Evolutionary conservation across 306 rosid genomes (phyloP), one percentile per base, ranked within the genome.

Genomic region (Malus fusca): DNA sequence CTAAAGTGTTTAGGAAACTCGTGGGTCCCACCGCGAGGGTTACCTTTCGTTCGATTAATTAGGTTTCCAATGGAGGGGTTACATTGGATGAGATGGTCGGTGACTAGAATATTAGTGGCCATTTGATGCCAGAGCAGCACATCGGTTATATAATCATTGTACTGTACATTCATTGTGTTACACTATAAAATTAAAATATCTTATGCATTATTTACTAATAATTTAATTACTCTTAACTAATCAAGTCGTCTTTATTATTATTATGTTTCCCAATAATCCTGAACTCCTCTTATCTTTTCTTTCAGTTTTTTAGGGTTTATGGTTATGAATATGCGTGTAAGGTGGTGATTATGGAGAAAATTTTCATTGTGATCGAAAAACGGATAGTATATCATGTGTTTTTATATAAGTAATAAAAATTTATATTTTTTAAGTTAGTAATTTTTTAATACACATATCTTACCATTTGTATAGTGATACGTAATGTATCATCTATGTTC

Each of bases 1-100:
- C 7, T 14, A 1, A 14, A 12, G 21, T 4, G 55, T 51, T 11
- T 62, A 52, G 21, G n/a, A 28, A 51, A 19, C 2, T 40, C 14
- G 60, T 66, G 75, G 75, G 63, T 6, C 74, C 82, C 11, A 73
- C 70, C 75, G 68, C 33, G 71, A 73, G 70, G 44, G 23, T 30
- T 21, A 5, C 35, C 13, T 37, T 19, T 74, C 21, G n/a, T 35
- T 22, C 8, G 11, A 8, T 35, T 35, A 9, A 19, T 33, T 10
- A 10, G 69, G 26, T n/a, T 15, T 6, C 25, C 23, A 3, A 8
- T 3, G 53, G 77, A 58, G 15, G 58, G 33, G 33, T 1, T 9
- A 37, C 7, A 53, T 4, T 21, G 2, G 6, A 0, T 13, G 40
- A 12, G 40, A 17, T 4, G 66, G 68, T 58, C 18, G 56, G 26